Percentiles rank a stretch among this genome's conserved stretches.
phyloP scores from a whole-genome alignment of 208 protist species.

The Trypanosoma rangeli region DNA sequence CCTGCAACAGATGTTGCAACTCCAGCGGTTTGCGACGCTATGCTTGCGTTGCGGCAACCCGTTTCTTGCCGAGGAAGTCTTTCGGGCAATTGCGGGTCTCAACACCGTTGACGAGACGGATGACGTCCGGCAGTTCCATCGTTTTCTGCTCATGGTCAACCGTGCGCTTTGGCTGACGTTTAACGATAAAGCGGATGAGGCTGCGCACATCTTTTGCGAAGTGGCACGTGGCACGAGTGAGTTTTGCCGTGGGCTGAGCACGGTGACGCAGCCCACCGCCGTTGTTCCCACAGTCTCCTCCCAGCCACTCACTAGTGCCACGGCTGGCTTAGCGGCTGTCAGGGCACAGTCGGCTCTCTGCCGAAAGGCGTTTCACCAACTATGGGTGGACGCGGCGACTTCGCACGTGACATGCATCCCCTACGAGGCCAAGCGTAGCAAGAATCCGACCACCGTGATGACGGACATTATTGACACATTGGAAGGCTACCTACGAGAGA shows the following conservation, averaged over 20 bases:
- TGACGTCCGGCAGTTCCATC: slow-evolving; percentile 32
- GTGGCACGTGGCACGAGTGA: slow-evolving; percentile 26
- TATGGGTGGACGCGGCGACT: slow-evolving; percentile 55
- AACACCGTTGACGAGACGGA: slow-evolving; percentile 11
- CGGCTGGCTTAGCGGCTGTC: neutral
- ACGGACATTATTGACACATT: slow-evolving; percentile 38
- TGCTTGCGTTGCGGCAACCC: slow-evolving; percentile 42
- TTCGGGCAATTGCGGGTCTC: slow-evolving; percentile 30
- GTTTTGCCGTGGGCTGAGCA: slow-evolving; percentile 2
- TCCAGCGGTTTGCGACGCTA: slow-evolving; percentile 41
- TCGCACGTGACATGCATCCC: slow-evolving; percentile 66
- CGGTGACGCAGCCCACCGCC: neutral
- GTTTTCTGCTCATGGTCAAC: slow-evolving; percentile 38
- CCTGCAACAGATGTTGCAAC: slow-evolving; percentile 26
- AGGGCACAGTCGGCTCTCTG: slow-evolving; percentile 18
- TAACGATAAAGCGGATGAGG: slow-evolving; percentile 41
- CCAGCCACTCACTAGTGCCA: neutral
- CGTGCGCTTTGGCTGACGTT: slow-evolving; percentile 41
- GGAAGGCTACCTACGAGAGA: slow-evolving; percentile 56
- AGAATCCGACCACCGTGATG: slow-evolving; percentile 29
- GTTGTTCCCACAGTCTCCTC: slow-evolving; percentile 11
- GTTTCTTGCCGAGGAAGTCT: slow-evolving; percentile 41
- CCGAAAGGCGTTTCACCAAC: slow-evolving; percentile 37
- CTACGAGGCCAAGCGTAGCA: slow-evolving; percentile 34
- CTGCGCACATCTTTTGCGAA: slow-evolving; percentile 38